These are phyloP conservation scores for Cucurbita maxima DNA, from an alignment of 306 rosid species.

Conservation along the genomic window DNA sequence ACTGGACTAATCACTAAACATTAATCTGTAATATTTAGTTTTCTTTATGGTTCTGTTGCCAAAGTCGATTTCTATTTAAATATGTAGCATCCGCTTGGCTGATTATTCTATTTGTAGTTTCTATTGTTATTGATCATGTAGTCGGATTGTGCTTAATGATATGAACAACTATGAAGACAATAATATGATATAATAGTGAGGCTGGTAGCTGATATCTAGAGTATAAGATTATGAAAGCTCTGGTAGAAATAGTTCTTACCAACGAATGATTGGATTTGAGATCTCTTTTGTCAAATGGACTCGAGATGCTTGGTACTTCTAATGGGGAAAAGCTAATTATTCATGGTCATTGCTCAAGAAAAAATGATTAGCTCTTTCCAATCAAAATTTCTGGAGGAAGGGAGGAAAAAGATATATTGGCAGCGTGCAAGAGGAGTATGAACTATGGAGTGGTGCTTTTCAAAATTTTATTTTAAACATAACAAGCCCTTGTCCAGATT, in stretches of 20 bases:
- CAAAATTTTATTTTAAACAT: not conserved
- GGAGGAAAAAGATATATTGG: slow-evolving; percentile 1
- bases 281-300: not conserved
- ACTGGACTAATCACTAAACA: not conserved
- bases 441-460: slow-evolving; percentile 75
- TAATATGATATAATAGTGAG: not conserved
- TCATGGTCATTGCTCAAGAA: slow-evolving; percentile 13
- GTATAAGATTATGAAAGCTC: not conserved
- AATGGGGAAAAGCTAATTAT: slow-evolving; percentile 18
- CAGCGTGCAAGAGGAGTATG: slow-evolving; percentile 71
- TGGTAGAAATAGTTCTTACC: not conserved
- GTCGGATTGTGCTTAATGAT: not conserved
- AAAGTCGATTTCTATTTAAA: not conserved
- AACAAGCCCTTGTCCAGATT: not conserved
- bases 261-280: not conserved
- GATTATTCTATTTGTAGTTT: not conserved
- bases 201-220: not conserved
- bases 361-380: slow-evolving; percentile 27
- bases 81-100: not conserved
- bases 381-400: too few relatives aligned
- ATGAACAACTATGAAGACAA: not conserved
- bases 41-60: not conserved
- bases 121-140: not conserved
- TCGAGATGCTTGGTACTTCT: not conserved
- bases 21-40: not conserved